Percentiles rank a stretch among this genome's conserved stretches.
These are phyloP conservation scores for Sporisorium sorghi DNA, from an alignment of 1,284 basidiomycete genomes.

Conservation along the genomic window DNA sequence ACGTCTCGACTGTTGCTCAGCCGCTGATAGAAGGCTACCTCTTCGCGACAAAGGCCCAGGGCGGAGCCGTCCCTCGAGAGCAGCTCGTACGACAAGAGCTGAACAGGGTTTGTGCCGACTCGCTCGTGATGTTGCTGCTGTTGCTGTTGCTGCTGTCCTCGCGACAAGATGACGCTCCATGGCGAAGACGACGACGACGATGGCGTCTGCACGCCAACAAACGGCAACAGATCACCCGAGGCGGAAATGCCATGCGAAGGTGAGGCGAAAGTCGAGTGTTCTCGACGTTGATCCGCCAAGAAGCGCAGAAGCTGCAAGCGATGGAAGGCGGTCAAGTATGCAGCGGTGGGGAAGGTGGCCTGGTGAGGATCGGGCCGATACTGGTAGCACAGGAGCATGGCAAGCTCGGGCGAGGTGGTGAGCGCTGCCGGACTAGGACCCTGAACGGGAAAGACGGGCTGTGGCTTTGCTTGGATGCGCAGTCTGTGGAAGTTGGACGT, in stretches of 20 bases:
- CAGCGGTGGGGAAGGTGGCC: conserved; percentile 10
- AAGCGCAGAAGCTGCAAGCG: conserved; percentile 47
- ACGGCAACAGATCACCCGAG: conserved; percentile 40
- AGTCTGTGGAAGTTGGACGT: conserved; percentile 18
- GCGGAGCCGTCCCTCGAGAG: conserved; percentile 24
- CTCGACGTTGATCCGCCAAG: conserved; percentile 37
- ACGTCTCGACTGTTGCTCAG: conserved; percentile 52
- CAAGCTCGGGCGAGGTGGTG: conserved; percentile 52
- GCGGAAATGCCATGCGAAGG: conserved; percentile 44
- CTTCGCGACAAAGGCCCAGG: conserved; percentile 37
- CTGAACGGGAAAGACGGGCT: conserved; percentile 27
- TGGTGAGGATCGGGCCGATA: conserved; percentile 12
- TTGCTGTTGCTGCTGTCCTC: conserved; percentile 30
- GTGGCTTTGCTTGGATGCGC: conserved; percentile 16
- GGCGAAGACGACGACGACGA: conserved; percentile 7
- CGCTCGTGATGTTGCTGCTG: conserved; percentile 19
- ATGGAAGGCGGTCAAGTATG: conserved; percentile 40
- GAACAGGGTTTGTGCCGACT: conserved; percentile 7
- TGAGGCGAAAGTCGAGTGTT: conserved; percentile 38
- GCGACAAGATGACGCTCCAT: conserved; percentile 35
- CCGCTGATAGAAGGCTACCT: conserved; percentile 56
- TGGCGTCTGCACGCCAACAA: conserved; percentile 39
- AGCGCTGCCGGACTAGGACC: conserved; percentile 25
- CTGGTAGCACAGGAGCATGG: conserved; percentile 47
- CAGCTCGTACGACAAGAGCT: conserved; percentile 43